Conservation (phyloP, 2,329 filamentous ascomycete species). For the Albifimbria verrucaria region DNA sequence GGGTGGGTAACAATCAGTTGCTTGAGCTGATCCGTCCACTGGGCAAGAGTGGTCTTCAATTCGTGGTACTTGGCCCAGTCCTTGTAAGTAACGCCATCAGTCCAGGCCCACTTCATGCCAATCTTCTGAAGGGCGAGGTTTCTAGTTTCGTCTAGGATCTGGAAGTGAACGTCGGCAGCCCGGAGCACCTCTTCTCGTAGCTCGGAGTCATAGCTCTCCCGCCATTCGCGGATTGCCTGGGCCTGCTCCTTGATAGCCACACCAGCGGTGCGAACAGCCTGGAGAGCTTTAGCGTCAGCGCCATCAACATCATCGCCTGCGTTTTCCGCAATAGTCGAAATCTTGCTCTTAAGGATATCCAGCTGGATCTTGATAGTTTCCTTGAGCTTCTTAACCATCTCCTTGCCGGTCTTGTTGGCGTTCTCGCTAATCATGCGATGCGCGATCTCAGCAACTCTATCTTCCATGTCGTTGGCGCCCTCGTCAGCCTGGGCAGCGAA, state of each 20-base stretch:
- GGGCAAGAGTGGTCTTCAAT: constrained; percentile 75
- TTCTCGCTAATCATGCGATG: constrained; percentile 58
- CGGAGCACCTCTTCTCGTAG: constrained; percentile 65
- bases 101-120: constrained; percentile 93
- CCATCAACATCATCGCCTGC: constrained; percentile 41
- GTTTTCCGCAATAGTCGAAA: constrained; percentile 59
- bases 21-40: constrained; percentile 82
- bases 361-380: constrained; percentile 63
- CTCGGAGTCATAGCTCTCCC: constrained; percentile 66
- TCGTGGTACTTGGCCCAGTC: constrained; percentile 96
- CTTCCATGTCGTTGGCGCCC: constrained; percentile 70
- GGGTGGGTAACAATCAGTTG: constrained; percentile 72
- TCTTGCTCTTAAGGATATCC: constrained; percentile 61
- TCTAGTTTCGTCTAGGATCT: constrained; percentile 77
- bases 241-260: constrained; percentile 73
- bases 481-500: constrained; percentile 84
- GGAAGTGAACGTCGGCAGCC: constrained; percentile 76
- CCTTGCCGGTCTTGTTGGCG: constrained; percentile 62
- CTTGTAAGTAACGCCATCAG: constrained; percentile 92
- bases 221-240: constrained; percentile 74
- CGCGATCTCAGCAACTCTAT: constrained; percentile 58
- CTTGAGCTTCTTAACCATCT: constrained; percentile 66
- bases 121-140: constrained; percentile 86
- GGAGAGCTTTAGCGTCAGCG: constrained; percentile 40
- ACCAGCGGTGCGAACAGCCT: constrained; percentile 63